Percentiles rank a stretch among this genome's conserved stretches.
Conservation (phyloP, 176 grass and related monocot species). For the Aegilops umbellulata region DNA sequence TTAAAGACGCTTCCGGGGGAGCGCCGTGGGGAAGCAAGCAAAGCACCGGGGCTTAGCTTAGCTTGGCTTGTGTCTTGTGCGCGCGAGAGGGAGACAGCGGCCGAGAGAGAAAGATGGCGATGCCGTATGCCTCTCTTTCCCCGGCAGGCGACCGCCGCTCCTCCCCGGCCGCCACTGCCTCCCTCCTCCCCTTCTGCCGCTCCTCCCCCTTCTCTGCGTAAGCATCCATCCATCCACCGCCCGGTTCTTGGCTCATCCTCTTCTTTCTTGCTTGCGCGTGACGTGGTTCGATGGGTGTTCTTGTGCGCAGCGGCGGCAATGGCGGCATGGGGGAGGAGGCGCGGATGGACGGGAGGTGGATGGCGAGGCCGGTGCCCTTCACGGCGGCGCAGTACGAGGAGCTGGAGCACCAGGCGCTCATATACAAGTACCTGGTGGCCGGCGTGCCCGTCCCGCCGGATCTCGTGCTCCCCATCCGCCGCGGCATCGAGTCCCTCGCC, state of each 20-base stretch:
- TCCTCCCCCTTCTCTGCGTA: conserved; percentile 34
- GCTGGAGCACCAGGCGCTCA: conserved; percentile 78
- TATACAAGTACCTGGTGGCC: conserved; percentile 80
- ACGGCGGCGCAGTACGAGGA: conserved; percentile 78
- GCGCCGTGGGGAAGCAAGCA: neutral
- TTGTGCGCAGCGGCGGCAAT: neutral
- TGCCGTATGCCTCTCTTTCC: conserved; percentile 60
- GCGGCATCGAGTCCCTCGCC: conserved; percentile 64
- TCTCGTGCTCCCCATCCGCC: conserved; percentile 64
- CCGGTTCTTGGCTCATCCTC: neutral
- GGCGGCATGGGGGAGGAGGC: conserved; percentile 1
- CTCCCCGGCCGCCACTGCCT: conserved; percentile 31
- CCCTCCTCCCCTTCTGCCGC: conserved; percentile 42
- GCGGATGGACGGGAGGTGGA: conserved; percentile 23
- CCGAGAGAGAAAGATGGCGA: conserved; percentile 32
- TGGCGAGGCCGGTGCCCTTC: conserved; percentile 46
- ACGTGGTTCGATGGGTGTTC: neutral
- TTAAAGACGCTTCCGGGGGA: conserved; percentile 23
- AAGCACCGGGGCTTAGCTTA: neutral
- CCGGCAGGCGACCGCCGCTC: conserved; percentile 38
- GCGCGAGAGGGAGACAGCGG: conserved; percentile 24
- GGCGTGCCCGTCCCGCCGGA: conserved; percentile 77
- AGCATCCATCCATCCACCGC: neutral
- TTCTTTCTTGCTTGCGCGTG: neutral
- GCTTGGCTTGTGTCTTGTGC: neutral